Evolutionary conservation across 176 grass and related monocot species (phyloP).

Genomic region (Aegilops longissima): DNA sequence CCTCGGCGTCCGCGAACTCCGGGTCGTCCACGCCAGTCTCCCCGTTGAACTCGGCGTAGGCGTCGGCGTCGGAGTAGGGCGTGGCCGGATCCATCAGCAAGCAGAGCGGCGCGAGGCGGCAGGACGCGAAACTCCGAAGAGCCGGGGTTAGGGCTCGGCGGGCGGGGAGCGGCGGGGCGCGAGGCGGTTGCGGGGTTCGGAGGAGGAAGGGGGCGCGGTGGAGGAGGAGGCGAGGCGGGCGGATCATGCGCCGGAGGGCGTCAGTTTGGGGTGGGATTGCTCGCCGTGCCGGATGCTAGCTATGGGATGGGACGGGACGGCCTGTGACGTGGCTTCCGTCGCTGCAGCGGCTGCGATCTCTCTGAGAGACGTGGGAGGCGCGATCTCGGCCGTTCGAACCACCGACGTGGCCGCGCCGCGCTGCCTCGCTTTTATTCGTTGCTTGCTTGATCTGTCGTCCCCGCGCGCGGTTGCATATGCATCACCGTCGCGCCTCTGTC

Average conservation of each 20-base stretch:
- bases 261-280: constrained; percentile 15
- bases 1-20: constrained; percentile 27
- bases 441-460: not conserved
- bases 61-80: not conserved
- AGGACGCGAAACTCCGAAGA: not conserved
- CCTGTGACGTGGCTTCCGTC: not conserved
- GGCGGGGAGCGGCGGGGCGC: not conserved
- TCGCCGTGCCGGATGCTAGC: not conserved
- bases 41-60: not conserved
- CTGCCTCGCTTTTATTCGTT: not conserved
- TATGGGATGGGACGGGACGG: not conserved
- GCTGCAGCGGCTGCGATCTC: not conserved
- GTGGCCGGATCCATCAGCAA: constrained; percentile 56
- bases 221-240: constrained; percentile 14
- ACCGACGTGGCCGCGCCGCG: not conserved
- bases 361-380: not conserved
- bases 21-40: not conserved
- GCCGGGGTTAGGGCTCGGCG: not conserved
- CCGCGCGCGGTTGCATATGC: not conserved
- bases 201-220: constrained; percentile 1
- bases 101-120: constrained; percentile 17
- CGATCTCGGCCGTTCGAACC: not conserved
- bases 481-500: not conserved
- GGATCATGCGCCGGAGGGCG: constrained; percentile 43
- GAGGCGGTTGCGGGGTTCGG: not conserved